Evolutionary conservation across 192 early-diverging fungal genomes (phyloP).

Genomic region (Radiomyces spectabilis): DNA sequence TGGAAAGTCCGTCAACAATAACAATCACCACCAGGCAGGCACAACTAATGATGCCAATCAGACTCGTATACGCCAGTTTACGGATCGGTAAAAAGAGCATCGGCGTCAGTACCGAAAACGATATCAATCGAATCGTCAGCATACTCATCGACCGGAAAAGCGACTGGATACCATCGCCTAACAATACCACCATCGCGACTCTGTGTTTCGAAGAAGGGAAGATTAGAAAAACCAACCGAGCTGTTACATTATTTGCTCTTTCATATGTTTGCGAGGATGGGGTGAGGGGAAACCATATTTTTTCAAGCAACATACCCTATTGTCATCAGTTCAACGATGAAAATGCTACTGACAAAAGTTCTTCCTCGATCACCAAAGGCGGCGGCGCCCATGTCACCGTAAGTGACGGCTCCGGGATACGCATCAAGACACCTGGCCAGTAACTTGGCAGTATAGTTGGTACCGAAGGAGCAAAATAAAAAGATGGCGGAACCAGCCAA

Average conservation of each 20-base stretch:
- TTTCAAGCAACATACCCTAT: slow-evolving; percentile 8
- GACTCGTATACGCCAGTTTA: slow-evolving; percentile 42
- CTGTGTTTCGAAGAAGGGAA: slow-evolving; percentile 7
- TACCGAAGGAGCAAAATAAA: slow-evolving; percentile 26
- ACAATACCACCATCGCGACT: slow-evolving; percentile 31
- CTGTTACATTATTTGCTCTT: too few relatives aligned
- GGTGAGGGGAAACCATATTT: not conserved
- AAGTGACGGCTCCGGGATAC: slow-evolving; percentile 15
- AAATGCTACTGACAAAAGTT: slow-evolving; percentile 20
- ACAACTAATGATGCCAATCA: slow-evolving; percentile 53
- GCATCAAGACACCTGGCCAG: slow-evolving; percentile 33
- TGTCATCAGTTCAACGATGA: slow-evolving; percentile 32
- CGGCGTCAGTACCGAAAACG: slow-evolving; percentile 39
- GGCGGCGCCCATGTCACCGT: slow-evolving; percentile 30
- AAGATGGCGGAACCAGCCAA: slow-evolving; percentile 39
- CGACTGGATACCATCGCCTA: slow-evolving; percentile 29
- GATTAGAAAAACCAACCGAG: too few relatives aligned
- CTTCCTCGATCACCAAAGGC: slow-evolving; percentile 27
- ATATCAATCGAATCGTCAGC: slow-evolving; percentile 39
- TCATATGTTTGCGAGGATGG: too few relatives aligned
- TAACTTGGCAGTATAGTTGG: slow-evolving; percentile 52
- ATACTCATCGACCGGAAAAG: slow-evolving; percentile 23
- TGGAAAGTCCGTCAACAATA: slow-evolving; percentile 48
- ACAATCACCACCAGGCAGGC: slow-evolving; percentile 44
- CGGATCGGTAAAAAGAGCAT: slow-evolving; percentile 43